phyloP scores from a whole-genome alignment of 2,329 filamentous ascomycete species.

The Diaporthe ampelina region DNA sequence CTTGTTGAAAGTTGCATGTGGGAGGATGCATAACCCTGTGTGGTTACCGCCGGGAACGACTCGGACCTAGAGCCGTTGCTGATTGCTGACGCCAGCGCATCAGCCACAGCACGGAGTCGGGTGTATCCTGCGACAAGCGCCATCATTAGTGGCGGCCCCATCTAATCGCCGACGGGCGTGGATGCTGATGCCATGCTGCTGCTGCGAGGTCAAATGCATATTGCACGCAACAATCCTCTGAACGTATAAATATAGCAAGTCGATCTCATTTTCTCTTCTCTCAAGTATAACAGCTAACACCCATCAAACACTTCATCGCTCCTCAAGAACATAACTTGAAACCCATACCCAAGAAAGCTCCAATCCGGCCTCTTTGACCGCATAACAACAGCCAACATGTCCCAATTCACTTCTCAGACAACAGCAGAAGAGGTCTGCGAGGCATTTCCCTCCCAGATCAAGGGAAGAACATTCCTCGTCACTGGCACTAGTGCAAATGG shows the following conservation, averaged over 20 bases:
- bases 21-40: no score
- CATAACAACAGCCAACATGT: slow-evolving; percentile 22
- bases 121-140: neutral
- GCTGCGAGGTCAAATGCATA: neutral
- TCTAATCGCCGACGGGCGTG: neutral
- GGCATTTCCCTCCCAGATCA: slow-evolving; percentile 33
- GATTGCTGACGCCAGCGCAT: slow-evolving; percentile 19
- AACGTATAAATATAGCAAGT: neutral
- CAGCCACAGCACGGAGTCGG: no score
- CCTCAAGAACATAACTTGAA: neutral
- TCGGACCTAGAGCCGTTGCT: slow-evolving; percentile 5
- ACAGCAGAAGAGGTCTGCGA: slow-evolving; percentile 37
- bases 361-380: neutral
- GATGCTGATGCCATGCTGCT: neutral
- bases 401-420: slow-evolving; percentile 28
- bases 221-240: neutral
- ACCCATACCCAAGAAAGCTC: neutral
- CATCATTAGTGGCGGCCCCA: neutral
- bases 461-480: slow-evolving; percentile 41
- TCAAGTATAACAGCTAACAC: neutral
- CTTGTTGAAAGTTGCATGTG: no score
- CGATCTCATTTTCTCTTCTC: neutral
- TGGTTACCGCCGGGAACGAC: neutral
- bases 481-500: slow-evolving; percentile 43
- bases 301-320: neutral